phyloP scores from a whole-genome alignment of 2,329 filamentous ascomycete species.

The Pezicula rhizophila region DNA sequence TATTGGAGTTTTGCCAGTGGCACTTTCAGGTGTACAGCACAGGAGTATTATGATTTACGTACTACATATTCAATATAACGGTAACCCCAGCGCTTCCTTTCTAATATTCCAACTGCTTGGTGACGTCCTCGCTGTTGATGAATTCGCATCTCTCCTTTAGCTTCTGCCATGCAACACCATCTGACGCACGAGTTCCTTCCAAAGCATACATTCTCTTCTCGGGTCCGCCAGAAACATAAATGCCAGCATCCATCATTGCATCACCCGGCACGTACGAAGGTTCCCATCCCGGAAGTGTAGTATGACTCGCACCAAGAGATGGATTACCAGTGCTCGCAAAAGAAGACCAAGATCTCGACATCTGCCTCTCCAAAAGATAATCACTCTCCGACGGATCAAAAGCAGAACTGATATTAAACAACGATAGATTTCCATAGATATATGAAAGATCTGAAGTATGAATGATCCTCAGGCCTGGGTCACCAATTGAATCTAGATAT shows the following conservation, averaged over 20 bases:
- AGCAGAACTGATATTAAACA: conserved; percentile 34
- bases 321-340: conserved; percentile 37
- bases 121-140: background rate
- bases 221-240: background rate
- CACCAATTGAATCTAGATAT: conserved; percentile 30
- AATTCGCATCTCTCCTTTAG: conserved; percentile 1
- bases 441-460: conserved; percentile 50
- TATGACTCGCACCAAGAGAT: background rate
- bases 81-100: no score
- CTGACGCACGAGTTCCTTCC: background rate
- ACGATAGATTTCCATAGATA: conserved; percentile 40
- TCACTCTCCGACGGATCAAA: conserved; percentile 34
- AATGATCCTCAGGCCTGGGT: conserved; percentile 37
- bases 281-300: background rate
- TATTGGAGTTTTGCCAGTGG: no score
- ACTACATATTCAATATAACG: no score
- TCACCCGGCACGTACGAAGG: background rate
- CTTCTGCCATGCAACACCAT: background rate
- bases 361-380: conserved; percentile 31
- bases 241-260: background rate
- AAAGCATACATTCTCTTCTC: background rate
- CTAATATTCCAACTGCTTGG: background rate
- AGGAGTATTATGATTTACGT: no score
- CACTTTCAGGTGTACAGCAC: no score
- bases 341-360: conserved; percentile 41